A percentile compares a stretch with the other conserved stretches of the same genome.
Conservation (phyloP, 2,329 filamentous ascomycete species). For the Microsporum ferrugineum region DNA sequence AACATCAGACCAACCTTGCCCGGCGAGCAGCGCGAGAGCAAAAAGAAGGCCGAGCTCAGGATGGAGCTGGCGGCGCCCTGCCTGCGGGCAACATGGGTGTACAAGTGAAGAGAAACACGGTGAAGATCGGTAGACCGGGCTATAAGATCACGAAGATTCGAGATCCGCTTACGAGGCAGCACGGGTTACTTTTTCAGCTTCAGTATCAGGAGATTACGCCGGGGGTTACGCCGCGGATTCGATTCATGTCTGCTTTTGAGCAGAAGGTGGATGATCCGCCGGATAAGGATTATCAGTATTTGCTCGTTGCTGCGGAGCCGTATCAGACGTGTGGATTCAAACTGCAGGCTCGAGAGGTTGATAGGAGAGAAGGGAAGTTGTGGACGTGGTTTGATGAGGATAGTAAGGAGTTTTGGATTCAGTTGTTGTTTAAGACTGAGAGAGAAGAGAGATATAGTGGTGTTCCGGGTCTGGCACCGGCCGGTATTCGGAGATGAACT, state of each 20-base stretch:
- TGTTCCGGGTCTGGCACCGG: slow-evolving; percentile 52
- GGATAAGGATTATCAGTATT: slow-evolving; percentile 87
- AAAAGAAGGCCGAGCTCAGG: slow-evolving; percentile 62
- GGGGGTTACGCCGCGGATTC: slow-evolving; percentile 66
- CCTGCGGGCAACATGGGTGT: slow-evolving; percentile 66
- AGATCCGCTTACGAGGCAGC: slow-evolving; percentile 76
- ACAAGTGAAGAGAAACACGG: slow-evolving; percentile 65
- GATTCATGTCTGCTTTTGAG: slow-evolving; percentile 96
- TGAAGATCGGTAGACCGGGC: slow-evolving; percentile 91
- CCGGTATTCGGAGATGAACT: slow-evolving; percentile 21
- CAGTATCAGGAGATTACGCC: slow-evolving; percentile 83
- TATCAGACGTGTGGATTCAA: slow-evolving; percentile 98
- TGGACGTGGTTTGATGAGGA: slow-evolving; percentile 96
- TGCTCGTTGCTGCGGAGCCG: slow-evolving; percentile 88
- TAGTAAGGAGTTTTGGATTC: slow-evolving; percentile 92
- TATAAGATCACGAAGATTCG: slow-evolving; percentile 97
- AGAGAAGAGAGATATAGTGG: slow-evolving; percentile 76
- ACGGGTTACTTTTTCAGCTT: slow-evolving; percentile 88
- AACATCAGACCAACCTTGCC: slow-evolving; percentile 97
- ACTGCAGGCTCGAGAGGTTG: slow-evolving; percentile 83
- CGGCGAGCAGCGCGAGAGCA: slow-evolving; percentile 91
- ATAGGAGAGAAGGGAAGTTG: slow-evolving; percentile 74
- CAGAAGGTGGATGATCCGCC: slow-evolving; percentile 87
- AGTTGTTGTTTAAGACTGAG: slow-evolving; percentile 97
- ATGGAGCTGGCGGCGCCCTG: slow-evolving; percentile 41